Percentiles rank a stretch among this genome's conserved stretches.
Evolutionary conservation across 768 basidiomycete genomes (phyloP).

Genomic region (Boletus patriciae): DNA sequence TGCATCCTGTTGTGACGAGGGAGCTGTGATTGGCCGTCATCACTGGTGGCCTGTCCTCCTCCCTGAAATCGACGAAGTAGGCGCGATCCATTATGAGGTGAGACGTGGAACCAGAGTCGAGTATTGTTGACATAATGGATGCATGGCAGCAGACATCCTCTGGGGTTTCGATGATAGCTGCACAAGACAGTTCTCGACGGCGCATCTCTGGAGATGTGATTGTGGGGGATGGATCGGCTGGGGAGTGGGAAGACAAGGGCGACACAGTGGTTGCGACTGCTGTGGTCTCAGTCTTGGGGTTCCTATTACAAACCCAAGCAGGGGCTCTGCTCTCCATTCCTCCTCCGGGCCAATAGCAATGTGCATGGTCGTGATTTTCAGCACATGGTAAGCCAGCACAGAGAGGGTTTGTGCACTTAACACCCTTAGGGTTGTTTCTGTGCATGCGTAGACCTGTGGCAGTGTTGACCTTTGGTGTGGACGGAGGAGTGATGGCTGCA

Average conservation of each 20-base stretch:
- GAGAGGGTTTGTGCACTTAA: background rate
- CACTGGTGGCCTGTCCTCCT: background rate
- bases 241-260: no score
- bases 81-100: background rate
- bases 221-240: no score
- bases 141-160: background rate
- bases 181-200: background rate
- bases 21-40: background rate
- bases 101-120: background rate
- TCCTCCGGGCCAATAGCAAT: background rate
- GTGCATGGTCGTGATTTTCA: no score
- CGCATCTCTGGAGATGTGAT: no score
- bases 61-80: background rate
- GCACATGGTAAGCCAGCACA: background rate
- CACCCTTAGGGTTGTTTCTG: background rate
- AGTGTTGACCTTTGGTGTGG: background rate
- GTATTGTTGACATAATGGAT: background rate
- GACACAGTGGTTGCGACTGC: no score
- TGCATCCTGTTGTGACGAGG: background rate
- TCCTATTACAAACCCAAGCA: background rate
- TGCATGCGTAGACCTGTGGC: background rate
- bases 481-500: background rate
- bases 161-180: background rate
- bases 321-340: background rate
- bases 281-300: background rate